These are phyloP conservation scores for Beauveria varroae DNA, from an alignment of 2,329 filamentous ascomycete genomes.

Conservation along the genomic window DNA sequence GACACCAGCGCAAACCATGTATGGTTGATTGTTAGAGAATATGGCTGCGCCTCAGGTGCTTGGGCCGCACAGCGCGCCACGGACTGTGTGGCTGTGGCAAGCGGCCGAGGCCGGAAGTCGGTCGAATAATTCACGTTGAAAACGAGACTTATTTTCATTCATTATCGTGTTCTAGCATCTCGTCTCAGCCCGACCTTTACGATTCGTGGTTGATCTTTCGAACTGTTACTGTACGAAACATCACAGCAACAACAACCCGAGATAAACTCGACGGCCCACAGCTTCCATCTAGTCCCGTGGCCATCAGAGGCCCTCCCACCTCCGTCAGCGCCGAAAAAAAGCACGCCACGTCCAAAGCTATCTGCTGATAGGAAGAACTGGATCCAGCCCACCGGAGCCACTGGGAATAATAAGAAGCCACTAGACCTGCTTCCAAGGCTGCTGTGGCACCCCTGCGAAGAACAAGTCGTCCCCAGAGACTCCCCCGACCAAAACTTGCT, in stretches of 20 bases:
- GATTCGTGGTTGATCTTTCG: too few relatives aligned
- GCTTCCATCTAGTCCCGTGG: background rate
- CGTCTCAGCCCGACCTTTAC: background rate
- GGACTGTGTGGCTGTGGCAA: background rate
- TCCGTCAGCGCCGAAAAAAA: background rate
- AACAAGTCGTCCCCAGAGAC: constrained; percentile 2
- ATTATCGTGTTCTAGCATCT: too few relatives aligned
- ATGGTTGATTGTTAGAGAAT: background rate
- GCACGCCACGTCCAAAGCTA: background rate
- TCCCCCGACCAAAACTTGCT: background rate
- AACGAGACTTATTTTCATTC: background rate
- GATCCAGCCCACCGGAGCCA: background rate
- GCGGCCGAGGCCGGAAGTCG: background rate
- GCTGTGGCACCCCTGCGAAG: background rate
- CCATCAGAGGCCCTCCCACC: background rate
- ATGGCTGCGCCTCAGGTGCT: background rate
- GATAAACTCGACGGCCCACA: background rate
- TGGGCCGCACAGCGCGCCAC: background rate
- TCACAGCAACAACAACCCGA: too few relatives aligned
- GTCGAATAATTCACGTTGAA: background rate
- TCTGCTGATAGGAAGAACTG: background rate
- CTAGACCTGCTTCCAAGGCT: background rate
- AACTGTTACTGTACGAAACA: too few relatives aligned
- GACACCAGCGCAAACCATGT: background rate
- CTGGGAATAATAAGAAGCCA: background rate